phyloP scores from a whole-genome alignment of 306 rosid species.

The barrel medic (Medicago truncatula) region MtrunA17r5.0-ANR NC_053043.1:22273501-22274000 shows the following conservation, averaged over 20 bases:
- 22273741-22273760: neutral
- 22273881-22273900: neutral
- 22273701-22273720: conserved; percentile 17
- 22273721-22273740: conserved; percentile 33
- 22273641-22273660: conserved; percentile 36
- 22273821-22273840: conserved; percentile 23
- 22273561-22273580: conserved; percentile 37
- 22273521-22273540: conserved; percentile 32
- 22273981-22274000: neutral
- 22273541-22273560: conserved; percentile 29
- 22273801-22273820: conserved; percentile 39
- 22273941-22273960: conserved; percentile 39
- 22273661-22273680: conserved; percentile 31
- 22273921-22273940: conserved; percentile 15
- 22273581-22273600: conserved; percentile 24
- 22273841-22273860: conserved; percentile 12
- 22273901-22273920: conserved; percentile 21
- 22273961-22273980: conserved; percentile 40
- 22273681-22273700: conserved; percentile 30
- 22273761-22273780: conserved; percentile 27
- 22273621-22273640: conserved; percentile 5
- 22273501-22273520: conserved; percentile 27
- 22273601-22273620: conserved; percentile 44
- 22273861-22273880: neutral
- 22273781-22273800: conserved; percentile 39